Conservation (phyloP, 768 basidiomycete species). For the Cystobasidium onofrii region DNA sequence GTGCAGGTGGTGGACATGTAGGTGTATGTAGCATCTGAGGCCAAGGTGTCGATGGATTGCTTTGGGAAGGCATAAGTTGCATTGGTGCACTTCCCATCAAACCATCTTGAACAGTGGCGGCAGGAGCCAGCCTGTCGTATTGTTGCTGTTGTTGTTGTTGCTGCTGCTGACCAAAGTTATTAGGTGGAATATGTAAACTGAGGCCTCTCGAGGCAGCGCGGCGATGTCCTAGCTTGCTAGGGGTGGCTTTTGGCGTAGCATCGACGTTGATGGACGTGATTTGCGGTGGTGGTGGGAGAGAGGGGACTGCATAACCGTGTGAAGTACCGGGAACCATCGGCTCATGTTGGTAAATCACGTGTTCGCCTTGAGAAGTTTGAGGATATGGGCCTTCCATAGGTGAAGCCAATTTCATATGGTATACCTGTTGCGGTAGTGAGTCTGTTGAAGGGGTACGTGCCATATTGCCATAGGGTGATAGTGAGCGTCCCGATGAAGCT, state of each 20-base stretch:
- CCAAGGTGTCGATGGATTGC: conserved; percentile 16
- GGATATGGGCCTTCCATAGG: neutral
- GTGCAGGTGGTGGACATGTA: conserved; percentile 35
- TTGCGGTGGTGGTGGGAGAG: neutral
- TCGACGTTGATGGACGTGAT: conserved; percentile 2
- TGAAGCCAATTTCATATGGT: conserved; percentile 18
- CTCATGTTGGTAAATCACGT: neutral
- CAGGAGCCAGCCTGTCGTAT: neutral
- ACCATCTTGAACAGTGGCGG: neutral
- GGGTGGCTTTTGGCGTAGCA: conserved; percentile 12
- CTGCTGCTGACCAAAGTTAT: conserved; percentile 12
- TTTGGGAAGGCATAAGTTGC: neutral
- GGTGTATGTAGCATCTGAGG: conserved; percentile 38
- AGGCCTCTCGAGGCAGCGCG: conserved; percentile 18
- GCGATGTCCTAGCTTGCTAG: conserved; percentile 27
- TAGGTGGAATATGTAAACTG: conserved; percentile 18
- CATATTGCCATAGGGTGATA: conserved; percentile 12
- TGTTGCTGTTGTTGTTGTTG: neutral
- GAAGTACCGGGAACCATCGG: neutral
- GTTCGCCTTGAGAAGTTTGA: neutral
- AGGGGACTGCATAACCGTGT: neutral
- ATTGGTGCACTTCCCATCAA: neutral
- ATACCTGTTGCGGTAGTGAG: conserved; percentile 9
- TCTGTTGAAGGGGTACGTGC: conserved; percentile 8
- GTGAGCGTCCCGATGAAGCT: conserved; percentile 1